Conservation (phyloP, 352 stramenopile species). For the Pythium biforme region DNA sequence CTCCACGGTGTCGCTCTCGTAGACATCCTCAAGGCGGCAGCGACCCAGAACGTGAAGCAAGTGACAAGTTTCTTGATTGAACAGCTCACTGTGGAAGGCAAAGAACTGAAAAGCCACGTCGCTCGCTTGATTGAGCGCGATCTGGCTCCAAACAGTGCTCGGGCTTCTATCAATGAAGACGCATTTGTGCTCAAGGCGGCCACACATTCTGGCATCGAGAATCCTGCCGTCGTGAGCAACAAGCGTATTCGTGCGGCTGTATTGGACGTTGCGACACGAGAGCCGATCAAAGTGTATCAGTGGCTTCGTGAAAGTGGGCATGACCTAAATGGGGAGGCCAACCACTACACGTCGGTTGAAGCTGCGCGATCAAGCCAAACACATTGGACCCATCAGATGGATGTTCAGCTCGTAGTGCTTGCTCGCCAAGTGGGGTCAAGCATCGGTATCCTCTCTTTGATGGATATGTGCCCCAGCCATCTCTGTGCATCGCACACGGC, state of each 20-base stretch:
- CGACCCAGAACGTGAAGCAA: slow-evolving; percentile 8
- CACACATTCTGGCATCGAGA: not conserved
- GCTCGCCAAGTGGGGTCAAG: slow-evolving; percentile 40
- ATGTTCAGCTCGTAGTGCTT: slow-evolving; percentile 62
- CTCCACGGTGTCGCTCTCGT: slow-evolving; percentile 7
- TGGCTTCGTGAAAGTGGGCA: slow-evolving; percentile 52
- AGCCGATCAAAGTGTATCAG: slow-evolving; percentile 40
- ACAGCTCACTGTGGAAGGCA: slow-evolving; percentile 1
- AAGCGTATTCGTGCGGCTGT: not conserved
- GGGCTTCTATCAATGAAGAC: not conserved
- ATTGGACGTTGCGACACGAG: slow-evolving; percentile 19
- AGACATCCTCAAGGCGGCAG: slow-evolving; percentile 11
- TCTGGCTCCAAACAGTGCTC: not conserved
- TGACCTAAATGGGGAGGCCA: slow-evolving; percentile 55
- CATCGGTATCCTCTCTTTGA: slow-evolving; percentile 57
- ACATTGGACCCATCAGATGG: slow-evolving; percentile 76
- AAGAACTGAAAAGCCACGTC: not conserved
- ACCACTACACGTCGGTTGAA: slow-evolving; percentile 46
- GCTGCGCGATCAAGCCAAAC: slow-evolving; percentile 42
- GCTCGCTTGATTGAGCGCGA: not conserved
- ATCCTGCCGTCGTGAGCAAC: not conserved
- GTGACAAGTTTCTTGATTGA: slow-evolving; percentile 15
- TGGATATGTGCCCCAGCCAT: slow-evolving; percentile 66
- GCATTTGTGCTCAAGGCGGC: not conserved
- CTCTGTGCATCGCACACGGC: slow-evolving; percentile 30